Evolutionary conservation across 768 basidiomycete genomes (phyloP).

Genomic region (Boletus vinaceobasis): DNA sequence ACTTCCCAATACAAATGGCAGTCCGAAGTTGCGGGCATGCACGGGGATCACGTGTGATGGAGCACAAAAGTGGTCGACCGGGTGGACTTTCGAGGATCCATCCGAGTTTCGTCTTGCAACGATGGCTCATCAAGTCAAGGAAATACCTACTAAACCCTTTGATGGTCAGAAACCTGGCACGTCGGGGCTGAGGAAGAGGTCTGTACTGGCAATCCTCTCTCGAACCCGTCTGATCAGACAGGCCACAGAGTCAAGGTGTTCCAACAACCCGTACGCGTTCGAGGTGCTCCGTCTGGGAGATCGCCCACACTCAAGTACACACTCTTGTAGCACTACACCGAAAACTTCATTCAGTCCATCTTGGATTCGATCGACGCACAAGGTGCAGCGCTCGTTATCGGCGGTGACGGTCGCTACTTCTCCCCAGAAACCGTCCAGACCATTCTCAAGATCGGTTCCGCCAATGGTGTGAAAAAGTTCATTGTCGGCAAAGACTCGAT

Average conservation of each 20-base stretch:
- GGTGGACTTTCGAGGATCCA: not conserved
- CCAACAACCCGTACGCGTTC: slow-evolving; percentile 78
- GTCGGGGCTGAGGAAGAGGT: slow-evolving; percentile 96
- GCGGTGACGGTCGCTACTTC: slow-evolving; percentile 96
- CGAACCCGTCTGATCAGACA: slow-evolving; percentile 17
- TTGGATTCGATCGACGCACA: slow-evolving; percentile 82
- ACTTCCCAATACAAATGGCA: not conserved
- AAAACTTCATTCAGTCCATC: slow-evolving; percentile 97
- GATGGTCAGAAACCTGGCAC: slow-evolving; percentile 98
- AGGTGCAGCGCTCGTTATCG: slow-evolving; percentile 86
- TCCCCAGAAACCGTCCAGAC: slow-evolving; percentile 82
- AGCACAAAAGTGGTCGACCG: slow-evolving; percentile 12
- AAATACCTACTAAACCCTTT: slow-evolving; percentile 79
- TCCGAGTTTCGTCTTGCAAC: slow-evolving; percentile 4
- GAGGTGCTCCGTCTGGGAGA: slow-evolving; percentile 8
- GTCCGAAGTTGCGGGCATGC: slow-evolving; percentile 1
- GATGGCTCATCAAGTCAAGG: slow-evolving; percentile 53
- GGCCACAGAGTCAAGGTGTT: slow-evolving; percentile 87
- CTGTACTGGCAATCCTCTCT: slow-evolving; percentile 14
- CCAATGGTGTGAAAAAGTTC: slow-evolving; percentile 87
- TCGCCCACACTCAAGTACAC: slow-evolving; percentile 17
- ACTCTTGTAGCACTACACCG: slow-evolving; percentile 84
- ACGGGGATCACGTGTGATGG: slow-evolving; percentile 23
- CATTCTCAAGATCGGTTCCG: slow-evolving; percentile 92
- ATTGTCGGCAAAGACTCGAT: slow-evolving; percentile 91